Conservation (phyloP, 306 rosid species). For the Prunus campanulata region DNA sequence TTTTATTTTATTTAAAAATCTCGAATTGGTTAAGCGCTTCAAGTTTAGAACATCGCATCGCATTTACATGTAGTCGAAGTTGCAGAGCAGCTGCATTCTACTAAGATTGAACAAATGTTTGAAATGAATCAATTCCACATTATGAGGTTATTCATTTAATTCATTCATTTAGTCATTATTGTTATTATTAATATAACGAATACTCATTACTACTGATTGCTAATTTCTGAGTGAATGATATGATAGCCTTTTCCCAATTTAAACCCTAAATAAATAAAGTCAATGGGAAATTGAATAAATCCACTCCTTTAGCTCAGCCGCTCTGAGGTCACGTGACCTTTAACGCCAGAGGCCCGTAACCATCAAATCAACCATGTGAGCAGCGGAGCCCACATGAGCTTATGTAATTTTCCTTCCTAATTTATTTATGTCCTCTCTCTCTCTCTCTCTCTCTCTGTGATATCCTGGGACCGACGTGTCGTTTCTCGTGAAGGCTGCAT, state of each 20-base stretch:
- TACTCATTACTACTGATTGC: background rate
- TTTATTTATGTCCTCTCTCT: no score
- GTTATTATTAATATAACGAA: background rate
- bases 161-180: background rate
- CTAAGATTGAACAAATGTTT: background rate
- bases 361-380: background rate
- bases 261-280: background rate
- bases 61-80: no score
- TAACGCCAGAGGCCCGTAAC: background rate
- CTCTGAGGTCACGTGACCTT: background rate
- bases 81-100: background rate
- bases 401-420: no score
- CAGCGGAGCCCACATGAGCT: background rate
- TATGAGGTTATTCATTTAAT: background rate
- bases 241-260: background rate
- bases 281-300: background rate
- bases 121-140: no score
- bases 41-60: no score
- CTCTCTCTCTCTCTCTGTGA: background rate
- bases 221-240: background rate
- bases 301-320: background rate
- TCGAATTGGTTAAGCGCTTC: no score
- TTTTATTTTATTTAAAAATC: fast-evolving
- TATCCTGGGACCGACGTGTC: conserved; percentile 6
- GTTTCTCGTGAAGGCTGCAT: conserved; percentile 3